Conservation (phyloP, 179 eudicot species). For the Amaranthus tricolor region DNA sequence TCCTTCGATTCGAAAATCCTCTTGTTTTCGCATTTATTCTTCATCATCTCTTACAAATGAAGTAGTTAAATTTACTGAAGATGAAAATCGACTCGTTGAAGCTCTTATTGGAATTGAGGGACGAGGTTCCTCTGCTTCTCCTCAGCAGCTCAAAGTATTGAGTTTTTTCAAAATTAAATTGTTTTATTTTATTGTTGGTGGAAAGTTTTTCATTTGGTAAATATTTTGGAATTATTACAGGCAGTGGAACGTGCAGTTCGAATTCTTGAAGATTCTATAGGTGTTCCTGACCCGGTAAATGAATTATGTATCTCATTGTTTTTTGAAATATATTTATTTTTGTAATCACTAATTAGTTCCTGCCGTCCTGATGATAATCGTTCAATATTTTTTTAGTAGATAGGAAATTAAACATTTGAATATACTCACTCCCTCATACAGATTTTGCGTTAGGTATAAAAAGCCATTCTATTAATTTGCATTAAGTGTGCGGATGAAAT, state of each 20-base stretch:
- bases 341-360: no score
- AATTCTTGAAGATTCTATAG: constrained; percentile 63
- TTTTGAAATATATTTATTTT: background rate
- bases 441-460: no score
- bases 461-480: no score
- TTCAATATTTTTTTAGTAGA: no score
- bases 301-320: background rate
- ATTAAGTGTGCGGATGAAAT: no score
- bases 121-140: constrained; percentile 85
- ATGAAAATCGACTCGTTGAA: constrained; percentile 59
- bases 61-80: constrained; percentile 37
- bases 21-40: constrained; percentile 21
- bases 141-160: constrained; percentile 52
- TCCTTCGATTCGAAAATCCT: constrained; percentile 8
- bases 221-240: constrained; percentile 29
- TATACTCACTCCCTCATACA: no score
- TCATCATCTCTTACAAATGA: constrained; percentile 31
- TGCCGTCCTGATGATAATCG: no score
- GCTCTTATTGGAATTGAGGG: constrained; percentile 89
- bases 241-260: constrained; percentile 81
- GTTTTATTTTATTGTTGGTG: background rate
- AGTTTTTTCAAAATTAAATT: background rate
- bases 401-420: no score
- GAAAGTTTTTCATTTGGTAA: background rate
- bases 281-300: constrained; percentile 78